These are phyloP conservation scores for Hanseniaspora osmophila DNA, from an alignment of 805 yeast genomes.

Conservation along the genomic window DNA sequence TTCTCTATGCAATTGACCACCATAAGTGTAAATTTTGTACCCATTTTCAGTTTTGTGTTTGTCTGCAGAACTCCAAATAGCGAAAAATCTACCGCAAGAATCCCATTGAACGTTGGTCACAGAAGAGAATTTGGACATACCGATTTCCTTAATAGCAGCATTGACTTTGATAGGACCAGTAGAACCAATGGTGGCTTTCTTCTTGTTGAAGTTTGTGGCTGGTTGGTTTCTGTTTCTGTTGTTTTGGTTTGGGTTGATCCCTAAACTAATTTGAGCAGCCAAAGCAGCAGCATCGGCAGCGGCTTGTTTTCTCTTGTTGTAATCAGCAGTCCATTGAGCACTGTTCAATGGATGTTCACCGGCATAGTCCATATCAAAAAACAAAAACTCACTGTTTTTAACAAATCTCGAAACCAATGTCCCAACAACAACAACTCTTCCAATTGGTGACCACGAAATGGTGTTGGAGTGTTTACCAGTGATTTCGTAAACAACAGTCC, in stretches of 20 bases:
- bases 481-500: constrained; percentile 46
- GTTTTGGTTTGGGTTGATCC: constrained; percentile 16
- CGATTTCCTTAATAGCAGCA: constrained; percentile 48
- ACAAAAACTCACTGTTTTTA: constrained; percentile 55
- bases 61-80: constrained; percentile 80
- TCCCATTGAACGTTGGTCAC: constrained; percentile 86
- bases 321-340: constrained; percentile 5
- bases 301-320: constrained; percentile 1
- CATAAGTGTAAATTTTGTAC: constrained; percentile 71
- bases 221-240: constrained; percentile 12
- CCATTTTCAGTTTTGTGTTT: constrained; percentile 81
- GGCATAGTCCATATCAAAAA: constrained; percentile 75
- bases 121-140: constrained; percentile 54
- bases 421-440: constrained; percentile 61
- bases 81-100: constrained; percentile 82
- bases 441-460: constrained; percentile 81
- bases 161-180: constrained; percentile 25
- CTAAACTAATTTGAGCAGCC: constrained; percentile 20
- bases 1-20: constrained; percentile 63
- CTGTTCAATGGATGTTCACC: constrained; percentile 31
- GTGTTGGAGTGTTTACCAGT: constrained; percentile 56
- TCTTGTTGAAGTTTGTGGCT: constrained; percentile 1
- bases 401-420: constrained; percentile 31
- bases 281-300: constrained; percentile 24
- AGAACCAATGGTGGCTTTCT: constrained; percentile 1